A percentile compares a stretch with the other conserved stretches of the same genome.
These are phyloP conservation scores for Eimeria acervulina DNA, from an alignment of 169 alveolate species.

Conservation along the genomic window DNA sequence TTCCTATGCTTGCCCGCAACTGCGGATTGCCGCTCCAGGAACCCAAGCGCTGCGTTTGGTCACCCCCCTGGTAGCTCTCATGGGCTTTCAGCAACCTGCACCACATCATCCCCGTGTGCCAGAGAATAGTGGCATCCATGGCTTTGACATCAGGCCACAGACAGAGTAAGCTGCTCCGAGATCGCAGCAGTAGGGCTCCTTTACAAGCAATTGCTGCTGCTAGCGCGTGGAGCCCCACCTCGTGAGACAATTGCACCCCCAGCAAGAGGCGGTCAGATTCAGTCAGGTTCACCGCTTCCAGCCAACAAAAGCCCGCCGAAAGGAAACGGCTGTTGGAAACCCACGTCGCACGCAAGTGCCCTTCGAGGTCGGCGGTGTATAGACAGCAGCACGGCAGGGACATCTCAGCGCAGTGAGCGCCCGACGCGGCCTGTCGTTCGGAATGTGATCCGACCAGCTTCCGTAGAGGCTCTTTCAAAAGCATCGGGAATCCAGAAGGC, in stretches of 20 bases:
- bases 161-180: constrained; percentile 8
- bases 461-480: constrained; percentile 24
- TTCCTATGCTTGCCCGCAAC: constrained; percentile 69
- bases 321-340: constrained; percentile 50
- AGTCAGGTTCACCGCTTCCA: constrained; percentile 53
- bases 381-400: constrained; percentile 48
- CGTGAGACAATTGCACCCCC: constrained; percentile 64
- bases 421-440: not conserved
- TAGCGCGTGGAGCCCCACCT: constrained; percentile 76
- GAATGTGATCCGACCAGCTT: not conserved
- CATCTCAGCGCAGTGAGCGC: not conserved
- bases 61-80: constrained; percentile 64
- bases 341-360: constrained; percentile 61
- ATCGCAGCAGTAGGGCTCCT: constrained; percentile 56
- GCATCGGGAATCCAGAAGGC: constrained; percentile 55
- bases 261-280: constrained; percentile 64
- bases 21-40: constrained; percentile 52
- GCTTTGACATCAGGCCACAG: constrained; percentile 63
- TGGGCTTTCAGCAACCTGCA: constrained; percentile 45
- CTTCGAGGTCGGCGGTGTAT: constrained; percentile 56
- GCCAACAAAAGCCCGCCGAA: constrained; percentile 65
- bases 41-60: constrained; percentile 68
- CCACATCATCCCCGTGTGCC: constrained; percentile 76
- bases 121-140: constrained; percentile 59
- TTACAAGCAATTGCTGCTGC: constrained; percentile 70